These are phyloP conservation scores for Kuraishia hungarica DNA, from an alignment of 805 yeast species.

Conservation along the genomic window DNA sequence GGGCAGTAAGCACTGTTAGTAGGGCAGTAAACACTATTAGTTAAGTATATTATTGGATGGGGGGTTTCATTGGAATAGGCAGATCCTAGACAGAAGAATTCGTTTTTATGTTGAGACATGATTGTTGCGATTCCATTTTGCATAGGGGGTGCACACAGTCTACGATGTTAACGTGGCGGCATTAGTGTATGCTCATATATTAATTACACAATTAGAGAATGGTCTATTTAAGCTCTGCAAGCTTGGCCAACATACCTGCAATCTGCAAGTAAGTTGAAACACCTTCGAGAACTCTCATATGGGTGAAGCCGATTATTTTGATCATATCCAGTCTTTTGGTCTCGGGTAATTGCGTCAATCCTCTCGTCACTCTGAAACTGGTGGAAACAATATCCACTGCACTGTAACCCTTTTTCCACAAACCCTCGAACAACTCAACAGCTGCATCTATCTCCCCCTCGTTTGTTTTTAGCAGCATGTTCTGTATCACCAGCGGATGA, in stretches of 20 bases:
- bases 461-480: slow-evolving; percentile 46
- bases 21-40: no score
- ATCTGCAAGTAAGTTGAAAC: slow-evolving; percentile 82
- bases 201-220: no score
- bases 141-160: no score
- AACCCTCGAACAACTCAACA: slow-evolving; percentile 47
- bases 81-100: no score
- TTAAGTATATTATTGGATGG: no score
- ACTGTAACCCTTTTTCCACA: slow-evolving; percentile 89
- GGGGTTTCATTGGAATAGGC: no score
- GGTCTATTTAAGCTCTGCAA: slow-evolving; percentile 20
- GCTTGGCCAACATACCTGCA: slow-evolving; percentile 69
- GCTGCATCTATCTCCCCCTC: slow-evolving; percentile 54
- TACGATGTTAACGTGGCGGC: no score
- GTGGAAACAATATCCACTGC: slow-evolving; percentile 91
- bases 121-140: no score
- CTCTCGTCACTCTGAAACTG: slow-evolving; percentile 80
- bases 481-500: slow-evolving; percentile 78
- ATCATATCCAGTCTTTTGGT: slow-evolving; percentile 64
- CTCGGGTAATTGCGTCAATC: slow-evolving; percentile 62
- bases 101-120: no score
- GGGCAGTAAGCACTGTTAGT: no score
- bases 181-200: no score
- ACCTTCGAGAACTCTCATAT: slow-evolving; percentile 90
- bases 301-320: slow-evolving; percentile 82